Percentiles rank a stretch among this genome's conserved stretches.
Evolutionary conservation across 139 green algal genomes (phyloP).

Genomic region (Pseudopediastrum boryanum): DNA sequence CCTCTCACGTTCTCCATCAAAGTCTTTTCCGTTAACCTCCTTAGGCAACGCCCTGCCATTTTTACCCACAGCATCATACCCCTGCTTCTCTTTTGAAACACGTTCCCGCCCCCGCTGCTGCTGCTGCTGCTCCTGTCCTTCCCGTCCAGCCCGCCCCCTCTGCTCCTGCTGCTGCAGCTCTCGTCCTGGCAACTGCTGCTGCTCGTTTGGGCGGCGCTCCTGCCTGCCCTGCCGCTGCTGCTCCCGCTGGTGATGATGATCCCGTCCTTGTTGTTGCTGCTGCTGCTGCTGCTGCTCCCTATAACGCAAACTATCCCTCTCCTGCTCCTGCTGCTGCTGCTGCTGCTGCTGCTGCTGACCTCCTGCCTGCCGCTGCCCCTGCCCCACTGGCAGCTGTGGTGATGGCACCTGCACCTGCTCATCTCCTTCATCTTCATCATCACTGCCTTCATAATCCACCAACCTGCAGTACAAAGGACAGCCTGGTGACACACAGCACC

Average conservation of each 20-base stretch:
- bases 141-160: too few species aligned
- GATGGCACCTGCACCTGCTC: constrained; percentile 3
- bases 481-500: too few species aligned
- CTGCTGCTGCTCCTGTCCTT: not conserved
- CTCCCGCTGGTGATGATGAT: not conserved
- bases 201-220: too few species aligned
- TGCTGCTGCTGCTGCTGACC: constrained; percentile 16
- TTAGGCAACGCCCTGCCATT: too few species aligned
- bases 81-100: too few species aligned
- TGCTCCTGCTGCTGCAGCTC: not conserved
- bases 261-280: not conserved
- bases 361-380: not conserved
- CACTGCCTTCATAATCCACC: not conserved
- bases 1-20: too few species aligned
- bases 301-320: not conserved
- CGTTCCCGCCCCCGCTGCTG: constrained; percentile 18
- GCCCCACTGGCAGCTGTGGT: not conserved
- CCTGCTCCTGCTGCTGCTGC: not conserved
- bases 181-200: not conserved
- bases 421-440: not conserved
- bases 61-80: too few species aligned
- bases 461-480: constrained; percentile 5
- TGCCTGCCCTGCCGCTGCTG: not conserved
- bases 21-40: too few species aligned
- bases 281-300: not conserved